Percentiles rank a stretch among this genome's conserved stretches.
These are phyloP conservation scores for Sporothrix schenckii DNA, from an alignment of 2,329 filamentous ascomycete genomes.

Conservation along the genomic window DNA sequence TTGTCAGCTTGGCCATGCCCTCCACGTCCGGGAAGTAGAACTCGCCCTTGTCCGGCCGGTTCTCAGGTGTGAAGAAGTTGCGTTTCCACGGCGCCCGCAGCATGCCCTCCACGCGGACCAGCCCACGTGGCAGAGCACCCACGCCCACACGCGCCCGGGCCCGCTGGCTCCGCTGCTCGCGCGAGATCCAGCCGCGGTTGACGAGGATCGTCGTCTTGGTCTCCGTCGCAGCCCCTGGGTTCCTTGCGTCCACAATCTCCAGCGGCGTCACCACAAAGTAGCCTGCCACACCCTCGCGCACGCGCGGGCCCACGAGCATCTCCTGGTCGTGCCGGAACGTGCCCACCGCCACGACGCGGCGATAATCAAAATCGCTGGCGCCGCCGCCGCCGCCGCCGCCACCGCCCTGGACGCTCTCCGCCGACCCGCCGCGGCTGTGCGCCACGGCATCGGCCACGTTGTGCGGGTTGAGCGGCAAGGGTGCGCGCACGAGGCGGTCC, in stretches of 20 bases:
- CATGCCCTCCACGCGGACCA: conserved; percentile 80
- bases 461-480: conserved; percentile 76
- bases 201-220: conserved; percentile 64
- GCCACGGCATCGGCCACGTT: conserved; percentile 79
- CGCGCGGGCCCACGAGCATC: conserved; percentile 91
- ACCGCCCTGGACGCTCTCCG: conserved; percentile 5
- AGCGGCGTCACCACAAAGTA: conserved; percentile 91
- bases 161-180: conserved; percentile 68
- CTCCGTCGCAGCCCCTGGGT: conserved; percentile 37
- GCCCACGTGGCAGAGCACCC: conserved; percentile 65
- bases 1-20: conserved; percentile 83
- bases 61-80: conserved; percentile 95
- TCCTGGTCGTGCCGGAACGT: conserved; percentile 83
- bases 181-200: conserved; percentile 89
- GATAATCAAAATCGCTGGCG: conserved; percentile 75
- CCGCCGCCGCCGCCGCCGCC: background rate
- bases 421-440: conserved; percentile 41
- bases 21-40: conserved; percentile 95
- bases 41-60: conserved; percentile 77
- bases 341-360: conserved; percentile 76
- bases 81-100: conserved; percentile 91
- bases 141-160: conserved; percentile 62
- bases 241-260: conserved; percentile 50
- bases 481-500: conserved; percentile 83
- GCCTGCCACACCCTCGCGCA: conserved; percentile 86